Evolutionary conservation across 805 yeast species (phyloP).

Genomic region (Sugiyamaella valdiviana): DNA sequence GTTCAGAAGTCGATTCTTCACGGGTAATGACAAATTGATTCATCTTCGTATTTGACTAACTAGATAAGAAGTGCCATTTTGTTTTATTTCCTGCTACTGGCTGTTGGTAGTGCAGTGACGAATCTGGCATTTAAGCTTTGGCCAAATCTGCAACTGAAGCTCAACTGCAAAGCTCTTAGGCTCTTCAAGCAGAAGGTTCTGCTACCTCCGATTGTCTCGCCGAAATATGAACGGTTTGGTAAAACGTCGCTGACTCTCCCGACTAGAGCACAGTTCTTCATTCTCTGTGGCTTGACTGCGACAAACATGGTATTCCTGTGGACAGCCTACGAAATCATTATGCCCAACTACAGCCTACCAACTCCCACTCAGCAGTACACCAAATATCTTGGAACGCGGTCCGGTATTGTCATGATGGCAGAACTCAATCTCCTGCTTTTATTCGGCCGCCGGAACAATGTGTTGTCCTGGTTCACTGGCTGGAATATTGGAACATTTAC

Average conservation of each 20-base stretch:
- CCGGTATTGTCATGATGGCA: constrained; percentile 41
- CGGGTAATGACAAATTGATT: not conserved
- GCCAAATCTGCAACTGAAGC: not conserved
- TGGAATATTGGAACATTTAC: constrained; percentile 56
- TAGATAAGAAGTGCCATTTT: not conserved
- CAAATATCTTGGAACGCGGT: constrained; percentile 38
- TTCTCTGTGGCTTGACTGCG: not conserved
- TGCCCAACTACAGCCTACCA: constrained; percentile 4
- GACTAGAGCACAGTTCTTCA: not conserved
- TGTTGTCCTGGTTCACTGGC: constrained; percentile 55
- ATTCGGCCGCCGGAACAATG: constrained; percentile 68
- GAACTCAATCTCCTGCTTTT: constrained; percentile 39
- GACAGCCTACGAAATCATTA: constrained; percentile 14
- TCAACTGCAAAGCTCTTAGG: not conserved
- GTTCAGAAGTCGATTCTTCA: not conserved
- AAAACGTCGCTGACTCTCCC: not conserved
- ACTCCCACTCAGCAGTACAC: not conserved
- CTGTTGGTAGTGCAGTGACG: not conserved
- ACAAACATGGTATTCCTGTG: constrained; percentile 27
- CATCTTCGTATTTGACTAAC: not conserved
- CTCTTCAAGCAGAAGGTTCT: not conserved
- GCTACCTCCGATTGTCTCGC: not conserved
- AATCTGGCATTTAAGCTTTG: not conserved
- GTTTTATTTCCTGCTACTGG: not conserved
- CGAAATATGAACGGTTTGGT: not conserved